These are phyloP conservation scores for Coniochaeta prunicola DNA, from an alignment of 2,329 filamentous ascomycete genomes.

Conservation along the genomic window DNA sequence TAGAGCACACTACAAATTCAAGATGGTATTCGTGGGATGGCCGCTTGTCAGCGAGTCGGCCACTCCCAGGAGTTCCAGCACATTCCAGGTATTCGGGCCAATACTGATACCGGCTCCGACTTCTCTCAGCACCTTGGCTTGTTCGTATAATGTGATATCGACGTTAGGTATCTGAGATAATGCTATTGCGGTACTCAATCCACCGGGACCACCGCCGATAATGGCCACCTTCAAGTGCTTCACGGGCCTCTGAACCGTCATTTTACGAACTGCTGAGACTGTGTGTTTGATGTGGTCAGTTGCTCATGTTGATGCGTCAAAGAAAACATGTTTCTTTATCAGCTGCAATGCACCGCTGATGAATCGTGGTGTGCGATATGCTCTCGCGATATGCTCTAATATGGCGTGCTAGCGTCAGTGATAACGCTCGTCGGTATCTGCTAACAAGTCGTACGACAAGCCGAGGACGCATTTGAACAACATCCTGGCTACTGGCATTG, in stretches of 20 bases:
- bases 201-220: constrained; percentile 5
- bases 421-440: not conserved
- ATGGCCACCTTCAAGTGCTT: constrained; percentile 2
- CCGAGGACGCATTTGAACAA: too few species aligned
- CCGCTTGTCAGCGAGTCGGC: constrained; percentile 17
- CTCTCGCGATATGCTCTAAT: not conserved
- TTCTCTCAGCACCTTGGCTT: constrained; percentile 34
- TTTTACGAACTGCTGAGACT: not conserved
- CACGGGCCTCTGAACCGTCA: not conserved
- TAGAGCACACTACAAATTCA: not conserved
- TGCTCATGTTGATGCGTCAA: too few species aligned
- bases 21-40: not conserved
- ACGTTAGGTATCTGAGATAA: constrained; percentile 32
- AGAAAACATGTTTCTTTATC: not conserved
- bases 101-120: constrained; percentile 40
- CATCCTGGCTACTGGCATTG: too few species aligned
- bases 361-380: not conserved
- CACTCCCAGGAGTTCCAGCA: constrained; percentile 36
- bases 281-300: too few species aligned
- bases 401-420: not conserved
- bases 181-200: constrained; percentile 34
- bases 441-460: not conserved
- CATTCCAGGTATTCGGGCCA: constrained; percentile 37
- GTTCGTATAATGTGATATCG: constrained; percentile 34
- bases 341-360: not conserved